Percentiles rank a stretch among this genome's conserved stretches.
Conservation (phyloP, 129 eudicot genomes). For the Flaveria robusta region DNA sequence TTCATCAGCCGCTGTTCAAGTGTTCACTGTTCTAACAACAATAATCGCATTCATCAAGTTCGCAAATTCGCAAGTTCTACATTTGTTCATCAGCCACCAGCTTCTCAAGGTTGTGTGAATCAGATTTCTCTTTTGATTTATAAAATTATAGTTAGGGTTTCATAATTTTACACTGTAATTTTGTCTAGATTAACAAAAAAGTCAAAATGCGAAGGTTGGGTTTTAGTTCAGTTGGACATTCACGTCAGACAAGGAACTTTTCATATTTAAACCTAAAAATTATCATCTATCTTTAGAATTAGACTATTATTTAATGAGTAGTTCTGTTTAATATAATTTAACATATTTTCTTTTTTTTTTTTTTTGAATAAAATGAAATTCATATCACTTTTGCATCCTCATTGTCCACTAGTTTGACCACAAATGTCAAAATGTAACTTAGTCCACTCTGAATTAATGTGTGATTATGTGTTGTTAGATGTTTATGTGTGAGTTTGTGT, state of each 20-base stretch:
- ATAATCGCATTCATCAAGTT: too few relatives aligned
- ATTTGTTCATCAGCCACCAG: too few relatives aligned
- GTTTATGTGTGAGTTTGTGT: too few relatives aligned
- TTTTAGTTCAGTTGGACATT: background rate
- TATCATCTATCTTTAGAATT: background rate
- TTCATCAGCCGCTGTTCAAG: too few relatives aligned
- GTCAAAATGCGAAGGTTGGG: constrained; percentile 26
- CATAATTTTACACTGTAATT: background rate
- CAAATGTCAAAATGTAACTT: constrained; percentile 4
- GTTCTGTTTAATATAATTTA: background rate
- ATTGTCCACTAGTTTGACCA: background rate
- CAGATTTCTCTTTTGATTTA: too few relatives aligned
- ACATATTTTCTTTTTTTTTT: background rate
- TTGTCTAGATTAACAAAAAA: constrained; percentile 1
- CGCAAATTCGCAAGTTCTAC: too few relatives aligned
- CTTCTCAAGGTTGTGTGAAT: too few relatives aligned
- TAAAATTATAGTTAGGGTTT: too few relatives aligned
- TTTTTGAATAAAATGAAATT: background rate
- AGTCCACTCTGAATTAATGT: background rate
- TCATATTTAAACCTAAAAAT: background rate
- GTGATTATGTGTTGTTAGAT: too few relatives aligned
- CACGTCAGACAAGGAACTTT: background rate
- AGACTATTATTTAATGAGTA: background rate
- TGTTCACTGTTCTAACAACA: too few relatives aligned
- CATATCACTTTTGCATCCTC: background rate